Evolutionary conservation across 1,284 basidiomycete genomes (phyloP), one percentile per base, ranked within the genome.

Genomic region (Vanrija sp.): DNA sequence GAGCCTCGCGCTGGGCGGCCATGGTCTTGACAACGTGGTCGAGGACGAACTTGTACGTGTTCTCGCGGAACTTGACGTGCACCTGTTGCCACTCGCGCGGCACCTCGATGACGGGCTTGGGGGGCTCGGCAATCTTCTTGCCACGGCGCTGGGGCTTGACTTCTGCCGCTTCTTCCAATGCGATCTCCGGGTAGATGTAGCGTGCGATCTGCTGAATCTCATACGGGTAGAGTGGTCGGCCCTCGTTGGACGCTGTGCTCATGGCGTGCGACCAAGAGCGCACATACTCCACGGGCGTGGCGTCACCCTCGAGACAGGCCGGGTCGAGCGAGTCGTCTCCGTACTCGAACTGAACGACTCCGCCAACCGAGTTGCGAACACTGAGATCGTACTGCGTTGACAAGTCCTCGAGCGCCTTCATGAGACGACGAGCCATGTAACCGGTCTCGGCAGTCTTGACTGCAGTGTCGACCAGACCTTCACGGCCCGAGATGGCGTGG

Each of bases 391-490:
- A 99, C 59, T 97, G 91, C 0, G 91, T 94, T 6, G 92, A 94
- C 45, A 99, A 78, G 78, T 98, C 96, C 73, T 99, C 96, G 62
- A 99, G 77, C 3, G 96, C 95, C 75, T 99, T 99, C 96, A 99
- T 98, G 62, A 99, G 77, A 59, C 96, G 88, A 57, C 96, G 85
- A 69, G 95, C 91, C 95, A 99, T 98, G 79, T 99, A 99, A 41
- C 96, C 96, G 1, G 96, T 98, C 77, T 98, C 96, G 18, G 96
- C 96, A 1, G 96, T 99, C 79, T 99, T 99, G 76, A 99, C 96
- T 22, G 96, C 96, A 0, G 96, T 99, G 78, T 99, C 96, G 68
- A 99, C 95, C 43, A 98, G 78, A 78, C 96, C 96, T 79, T 98
- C 96, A 72, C 96, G 87, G 63, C 96, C 96, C 20, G 95, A 98